Conservation (phyloP, 192 early-diverging fungal genomes). For the Lobosporangium transversale region DNA sequence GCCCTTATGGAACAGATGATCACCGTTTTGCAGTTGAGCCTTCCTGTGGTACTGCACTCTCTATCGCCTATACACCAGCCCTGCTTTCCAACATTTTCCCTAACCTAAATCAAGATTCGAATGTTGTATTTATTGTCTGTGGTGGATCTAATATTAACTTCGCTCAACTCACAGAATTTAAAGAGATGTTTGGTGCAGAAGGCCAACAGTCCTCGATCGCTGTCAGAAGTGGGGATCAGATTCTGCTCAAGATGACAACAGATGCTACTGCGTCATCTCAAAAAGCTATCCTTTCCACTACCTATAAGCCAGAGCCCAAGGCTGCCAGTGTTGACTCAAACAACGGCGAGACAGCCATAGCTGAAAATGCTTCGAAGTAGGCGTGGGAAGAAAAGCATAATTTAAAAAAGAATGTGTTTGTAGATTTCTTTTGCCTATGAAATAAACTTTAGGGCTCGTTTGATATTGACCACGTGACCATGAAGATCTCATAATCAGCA, state of each 20-base stretch:
- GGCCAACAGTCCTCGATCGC: conserved; percentile 68
- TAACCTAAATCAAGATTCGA: conserved; percentile 57
- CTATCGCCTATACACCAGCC: conserved; percentile 65
- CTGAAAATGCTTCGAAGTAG: background rate
- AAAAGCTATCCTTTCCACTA: conserved; percentile 26
- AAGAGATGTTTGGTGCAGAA: conserved; percentile 57
- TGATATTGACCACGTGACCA: no score
- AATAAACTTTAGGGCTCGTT: no score
- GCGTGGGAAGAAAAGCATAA: background rate
- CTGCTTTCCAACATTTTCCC: conserved; percentile 72
- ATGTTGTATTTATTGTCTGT: conserved; percentile 75
- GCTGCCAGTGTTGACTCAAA: background rate
- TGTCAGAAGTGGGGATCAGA: conserved; percentile 76
- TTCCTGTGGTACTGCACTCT: conserved; percentile 70
- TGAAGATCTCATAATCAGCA: no score
- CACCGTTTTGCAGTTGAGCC: conserved; percentile 69
- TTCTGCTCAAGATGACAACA: conserved; percentile 62
- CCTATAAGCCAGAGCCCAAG: conserved; percentile 2
- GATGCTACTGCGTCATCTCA: conserved; percentile 12
- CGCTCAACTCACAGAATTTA: conserved; percentile 64
- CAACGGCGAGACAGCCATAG: no score
- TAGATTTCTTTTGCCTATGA: background rate
- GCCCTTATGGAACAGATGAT: conserved; percentile 66
- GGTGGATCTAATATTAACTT: conserved; percentile 76
- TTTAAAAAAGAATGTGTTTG: background rate